These are phyloP conservation scores for Pestalotiopsis sp. DNA, from an alignment of 2,329 filamentous ascomycete species.

Conservation along the genomic window DNA sequence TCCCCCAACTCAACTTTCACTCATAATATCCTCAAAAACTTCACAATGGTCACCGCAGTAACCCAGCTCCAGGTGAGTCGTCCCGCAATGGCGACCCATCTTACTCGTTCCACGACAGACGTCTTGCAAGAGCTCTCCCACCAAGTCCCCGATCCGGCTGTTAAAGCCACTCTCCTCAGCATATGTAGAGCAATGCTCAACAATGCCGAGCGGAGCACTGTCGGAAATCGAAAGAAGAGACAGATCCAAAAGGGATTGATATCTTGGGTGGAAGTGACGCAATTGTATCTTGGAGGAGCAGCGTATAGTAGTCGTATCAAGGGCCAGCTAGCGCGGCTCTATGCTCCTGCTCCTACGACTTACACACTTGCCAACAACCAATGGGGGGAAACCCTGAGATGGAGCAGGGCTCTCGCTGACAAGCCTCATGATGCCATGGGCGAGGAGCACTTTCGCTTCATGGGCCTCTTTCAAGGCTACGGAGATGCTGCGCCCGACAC, in stretches of 20 bases:
- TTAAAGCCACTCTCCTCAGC: not conserved
- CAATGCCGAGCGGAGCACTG: not conserved
- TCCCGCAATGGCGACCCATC: not conserved
- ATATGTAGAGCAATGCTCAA: not conserved
- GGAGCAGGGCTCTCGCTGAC: not conserved
- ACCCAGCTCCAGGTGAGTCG: not conserved
- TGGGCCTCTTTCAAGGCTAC: not conserved
- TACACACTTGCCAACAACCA: not conserved
- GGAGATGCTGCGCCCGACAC: not conserved
- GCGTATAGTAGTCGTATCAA: not conserved
- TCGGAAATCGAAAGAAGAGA: not conserved
- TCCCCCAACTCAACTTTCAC: not conserved
- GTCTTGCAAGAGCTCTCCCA: not conserved
- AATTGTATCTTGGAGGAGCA: not conserved
- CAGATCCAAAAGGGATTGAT: not conserved
- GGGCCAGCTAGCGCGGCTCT: not conserved
- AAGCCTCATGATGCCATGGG: not conserved
- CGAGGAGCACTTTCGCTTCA: not conserved
- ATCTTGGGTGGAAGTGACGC: not conserved
- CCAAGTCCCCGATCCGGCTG: not conserved
- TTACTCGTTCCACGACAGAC: not conserved
- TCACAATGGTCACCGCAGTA: not conserved
- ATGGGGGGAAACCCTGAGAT: not conserved
- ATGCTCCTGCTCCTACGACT: no score
- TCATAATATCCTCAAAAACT: not conserved